These are phyloP conservation scores for Fraxinus pennsylvanica DNA, from an alignment of 257 asterid genomes.

Conservation along the genomic window DNA sequence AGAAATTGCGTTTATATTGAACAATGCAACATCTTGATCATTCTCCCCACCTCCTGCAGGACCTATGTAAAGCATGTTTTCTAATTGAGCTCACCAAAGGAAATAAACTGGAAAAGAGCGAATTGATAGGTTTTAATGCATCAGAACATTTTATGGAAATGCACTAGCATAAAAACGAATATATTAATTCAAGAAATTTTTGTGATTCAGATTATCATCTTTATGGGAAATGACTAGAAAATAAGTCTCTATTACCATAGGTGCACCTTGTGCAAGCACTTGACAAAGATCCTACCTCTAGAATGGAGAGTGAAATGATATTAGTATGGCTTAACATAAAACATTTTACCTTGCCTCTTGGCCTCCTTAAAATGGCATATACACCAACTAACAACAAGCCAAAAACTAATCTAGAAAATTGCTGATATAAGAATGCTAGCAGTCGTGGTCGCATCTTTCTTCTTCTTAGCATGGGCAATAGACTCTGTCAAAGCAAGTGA, in stretches of 20 bases:
- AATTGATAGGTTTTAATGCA: neutral
- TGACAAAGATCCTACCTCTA: neutral
- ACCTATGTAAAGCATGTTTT: neutral
- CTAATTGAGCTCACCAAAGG: constrained; percentile 7
- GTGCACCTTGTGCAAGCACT: neutral
- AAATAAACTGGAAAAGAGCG: neutral
- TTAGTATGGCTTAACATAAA: constrained; percentile 1
- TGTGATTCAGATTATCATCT: neutral
- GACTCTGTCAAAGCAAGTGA: constrained; percentile 13
- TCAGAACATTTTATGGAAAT: neutral
- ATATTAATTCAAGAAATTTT: no score
- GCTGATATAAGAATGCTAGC: constrained; percentile 14
- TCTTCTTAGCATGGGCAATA: constrained; percentile 11
- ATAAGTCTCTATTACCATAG: neutral
- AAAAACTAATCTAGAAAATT: neutral
- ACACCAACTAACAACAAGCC: neutral
- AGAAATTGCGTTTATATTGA: constrained; percentile 18
- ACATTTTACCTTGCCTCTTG: constrained; percentile 25
- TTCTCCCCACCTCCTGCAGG: constrained; percentile 8
- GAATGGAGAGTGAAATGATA: neutral
- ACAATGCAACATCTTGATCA: constrained; percentile 19
- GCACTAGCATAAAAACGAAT: no score
- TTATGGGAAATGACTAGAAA: neutral
- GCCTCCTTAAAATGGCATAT: neutral
- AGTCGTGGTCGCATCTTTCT: constrained; percentile 3